phyloP scores from a whole-genome alignment of 306 rosid genomes.

The Vigna unguiculata region DNA sequence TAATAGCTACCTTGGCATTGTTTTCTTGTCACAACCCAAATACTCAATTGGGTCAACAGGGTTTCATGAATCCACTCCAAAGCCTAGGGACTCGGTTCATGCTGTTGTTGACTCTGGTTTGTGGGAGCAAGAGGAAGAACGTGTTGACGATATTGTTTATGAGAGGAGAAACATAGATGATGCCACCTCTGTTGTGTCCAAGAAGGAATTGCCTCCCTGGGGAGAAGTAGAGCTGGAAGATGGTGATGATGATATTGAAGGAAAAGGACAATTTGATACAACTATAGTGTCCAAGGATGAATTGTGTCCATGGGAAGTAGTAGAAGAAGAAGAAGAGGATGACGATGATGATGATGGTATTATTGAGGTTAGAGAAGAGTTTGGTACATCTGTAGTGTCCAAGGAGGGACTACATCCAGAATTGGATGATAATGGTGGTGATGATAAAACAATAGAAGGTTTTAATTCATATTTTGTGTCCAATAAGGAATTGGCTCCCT shows the following conservation, averaged over 20 bases:
- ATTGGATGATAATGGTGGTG: conserved; percentile 17
- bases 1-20: conserved; percentile 17
- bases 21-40: conserved; percentile 52
- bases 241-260: conserved; percentile 40
- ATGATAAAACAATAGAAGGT: conserved; percentile 39
- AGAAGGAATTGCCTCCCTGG: conserved; percentile 58
- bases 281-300: conserved; percentile 44
- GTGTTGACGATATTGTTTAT: conserved; percentile 41
- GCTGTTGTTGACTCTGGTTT: conserved; percentile 45
- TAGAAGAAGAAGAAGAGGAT: conserved; percentile 11
- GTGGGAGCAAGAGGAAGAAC: conserved; percentile 40
- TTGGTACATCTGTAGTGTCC: conserved; percentile 23
- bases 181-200: conserved; percentile 42
- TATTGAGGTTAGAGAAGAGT: conserved; percentile 39
- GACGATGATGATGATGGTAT: neutral
- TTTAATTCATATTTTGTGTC: conserved; percentile 25
- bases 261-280: conserved; percentile 41
- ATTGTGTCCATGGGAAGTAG: conserved; percentile 62
- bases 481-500: conserved; percentile 54
- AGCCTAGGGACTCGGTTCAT: conserved; percentile 41
- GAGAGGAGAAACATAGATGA: conserved; percentile 40
- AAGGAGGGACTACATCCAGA: conserved; percentile 55
- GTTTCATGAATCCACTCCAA: conserved; percentile 41
- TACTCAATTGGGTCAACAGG: conserved; percentile 43
- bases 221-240: conserved; percentile 47